Evolutionary conservation across 1,284 basidiomycete species (phyloP).

Genomic region (Earliella scabrosa): DNA sequence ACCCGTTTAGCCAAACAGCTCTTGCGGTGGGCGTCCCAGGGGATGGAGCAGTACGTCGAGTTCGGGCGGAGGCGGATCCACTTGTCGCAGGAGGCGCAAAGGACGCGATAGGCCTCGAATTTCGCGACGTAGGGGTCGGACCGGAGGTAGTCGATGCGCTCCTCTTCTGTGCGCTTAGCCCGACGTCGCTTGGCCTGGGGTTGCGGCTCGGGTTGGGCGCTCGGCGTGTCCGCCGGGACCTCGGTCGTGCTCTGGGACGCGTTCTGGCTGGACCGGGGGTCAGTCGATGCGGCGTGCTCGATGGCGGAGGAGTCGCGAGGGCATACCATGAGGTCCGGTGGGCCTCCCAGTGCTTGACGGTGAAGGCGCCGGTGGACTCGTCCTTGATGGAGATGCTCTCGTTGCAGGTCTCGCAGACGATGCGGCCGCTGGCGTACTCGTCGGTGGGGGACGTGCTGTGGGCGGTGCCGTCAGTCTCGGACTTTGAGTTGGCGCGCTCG

Average conservation of each 20-base stretch:
- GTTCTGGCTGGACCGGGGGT: constrained; percentile 25
- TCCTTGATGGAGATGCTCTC: constrained; percentile 66
- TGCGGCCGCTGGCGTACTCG: constrained; percentile 61
- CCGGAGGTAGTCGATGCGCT: constrained; percentile 74
- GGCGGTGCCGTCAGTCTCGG: constrained; percentile 22
- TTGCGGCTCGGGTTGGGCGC: constrained; percentile 25
- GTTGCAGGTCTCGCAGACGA: constrained; percentile 67
- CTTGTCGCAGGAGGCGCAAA: constrained; percentile 78
- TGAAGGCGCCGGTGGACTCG: constrained; percentile 61
- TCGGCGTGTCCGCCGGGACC: constrained; percentile 25
- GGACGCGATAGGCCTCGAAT: constrained; percentile 78
- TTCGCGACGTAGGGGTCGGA: constrained; percentile 76
- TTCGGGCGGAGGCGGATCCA: constrained; percentile 83
- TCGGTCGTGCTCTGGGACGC: constrained; percentile 26
- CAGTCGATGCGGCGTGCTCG: background rate
- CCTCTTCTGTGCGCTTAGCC: constrained; percentile 78
- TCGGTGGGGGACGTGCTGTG: constrained; percentile 35
- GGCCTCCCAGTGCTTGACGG: constrained; percentile 69
- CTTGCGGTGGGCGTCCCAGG: constrained; percentile 80
- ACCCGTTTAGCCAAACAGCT: constrained; percentile 77
- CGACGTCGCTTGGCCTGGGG: constrained; percentile 54
- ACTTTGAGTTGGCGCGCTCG: constrained; percentile 23
- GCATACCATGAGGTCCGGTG: constrained; percentile 67
- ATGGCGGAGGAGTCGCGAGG: constrained; percentile 27
- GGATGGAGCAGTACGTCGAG: constrained; percentile 83